Evolutionary conservation across 2,329 filamentous ascomycete species (phyloP).

Genomic region (Lojkania enalia): DNA sequence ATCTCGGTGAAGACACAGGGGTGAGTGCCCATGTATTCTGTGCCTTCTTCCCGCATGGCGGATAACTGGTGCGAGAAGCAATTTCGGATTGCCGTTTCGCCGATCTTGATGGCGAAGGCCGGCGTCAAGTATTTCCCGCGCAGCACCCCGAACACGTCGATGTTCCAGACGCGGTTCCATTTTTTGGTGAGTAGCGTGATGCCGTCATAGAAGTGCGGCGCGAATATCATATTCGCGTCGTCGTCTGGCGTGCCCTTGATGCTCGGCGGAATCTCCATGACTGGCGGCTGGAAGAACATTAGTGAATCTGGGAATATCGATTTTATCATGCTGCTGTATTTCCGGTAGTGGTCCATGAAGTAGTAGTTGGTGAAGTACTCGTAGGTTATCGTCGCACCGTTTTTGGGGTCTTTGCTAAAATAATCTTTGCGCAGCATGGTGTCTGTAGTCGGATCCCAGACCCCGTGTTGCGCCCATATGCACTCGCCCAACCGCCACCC

Average conservation of each 20-base stretch:
- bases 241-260: slow-evolving; percentile 89
- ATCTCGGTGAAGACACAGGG: slow-evolving; percentile 93
- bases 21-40: slow-evolving; percentile 85
- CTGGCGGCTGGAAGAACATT: slow-evolving; percentile 88
- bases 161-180: slow-evolving; percentile 97
- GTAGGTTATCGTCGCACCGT: slow-evolving; percentile 75
- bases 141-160: slow-evolving; percentile 90
- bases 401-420: slow-evolving; percentile 77
- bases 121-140: slow-evolving; percentile 87
- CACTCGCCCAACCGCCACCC: slow-evolving; percentile 94
- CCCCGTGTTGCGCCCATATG: slow-evolving; percentile 93
- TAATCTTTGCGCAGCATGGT: slow-evolving; percentile 81
- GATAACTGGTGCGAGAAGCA: slow-evolving; percentile 87
- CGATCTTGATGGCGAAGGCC: slow-evolving; percentile 88
- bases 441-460: slow-evolving; percentile 86
- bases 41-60: slow-evolving; percentile 80
- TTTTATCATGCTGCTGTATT: slow-evolving; percentile 74
- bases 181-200: slow-evolving; percentile 97
- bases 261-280: slow-evolving; percentile 84
- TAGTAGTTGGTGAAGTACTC: slow-evolving; percentile 88
- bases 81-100: slow-evolving; percentile 91
- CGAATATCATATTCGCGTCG: slow-evolving; percentile 86
- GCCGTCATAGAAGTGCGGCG: slow-evolving; percentile 95
- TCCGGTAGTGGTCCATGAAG: slow-evolving; percentile 83
- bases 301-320: slow-evolving; percentile 77